phyloP scores from a whole-genome alignment of 2,329 filamentous ascomycete species.

The Ceratocystis eucalypticola region DNA sequence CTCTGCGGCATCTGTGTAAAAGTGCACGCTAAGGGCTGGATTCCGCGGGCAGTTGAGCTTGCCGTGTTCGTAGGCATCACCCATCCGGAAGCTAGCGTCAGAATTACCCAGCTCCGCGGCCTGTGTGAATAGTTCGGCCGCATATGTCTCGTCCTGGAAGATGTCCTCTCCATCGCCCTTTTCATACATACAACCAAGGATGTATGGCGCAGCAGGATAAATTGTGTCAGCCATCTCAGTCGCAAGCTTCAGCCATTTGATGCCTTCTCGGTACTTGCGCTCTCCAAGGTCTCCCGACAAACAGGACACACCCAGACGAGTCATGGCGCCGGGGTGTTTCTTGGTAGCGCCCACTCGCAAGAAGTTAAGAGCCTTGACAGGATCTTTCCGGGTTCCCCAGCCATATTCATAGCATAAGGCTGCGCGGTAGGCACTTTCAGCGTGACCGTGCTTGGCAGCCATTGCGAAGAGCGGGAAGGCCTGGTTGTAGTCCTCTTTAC shows the following conservation, averaged over 20 bases:
- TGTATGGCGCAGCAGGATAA: slow-evolving; percentile 86
- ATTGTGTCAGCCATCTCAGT: slow-evolving; percentile 78
- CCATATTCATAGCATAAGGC: slow-evolving; percentile 96
- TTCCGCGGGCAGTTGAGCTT: slow-evolving; percentile 76
- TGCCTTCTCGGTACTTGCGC: slow-evolving; percentile 74
- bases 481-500: slow-evolving; percentile 78
- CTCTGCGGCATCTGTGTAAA: slow-evolving; percentile 88
- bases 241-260: slow-evolving; percentile 94
- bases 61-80: slow-evolving; percentile 95
- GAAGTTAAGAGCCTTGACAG: slow-evolving; percentile 85
- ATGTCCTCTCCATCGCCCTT: slow-evolving; percentile 89
- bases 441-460: slow-evolving; percentile 92
- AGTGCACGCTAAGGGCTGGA: slow-evolving; percentile 87
- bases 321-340: slow-evolving; percentile 89
- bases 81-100: slow-evolving; percentile 75
- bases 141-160: slow-evolving; percentile 80
- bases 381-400: slow-evolving; percentile 86
- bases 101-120: slow-evolving; percentile 82
- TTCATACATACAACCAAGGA: slow-evolving; percentile 78
- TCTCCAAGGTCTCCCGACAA: slow-evolving; percentile 78
- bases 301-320: slow-evolving; percentile 80
- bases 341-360: slow-evolving; percentile 83
- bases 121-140: slow-evolving; percentile 86
- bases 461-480: slow-evolving; percentile 88
- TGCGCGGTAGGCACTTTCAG: slow-evolving; percentile 86